Percentiles rank a stretch among this genome's conserved stretches.
Conservation (phyloP, 2,329 filamentous ascomycete genomes). For the Moelleriella libera region DNA sequence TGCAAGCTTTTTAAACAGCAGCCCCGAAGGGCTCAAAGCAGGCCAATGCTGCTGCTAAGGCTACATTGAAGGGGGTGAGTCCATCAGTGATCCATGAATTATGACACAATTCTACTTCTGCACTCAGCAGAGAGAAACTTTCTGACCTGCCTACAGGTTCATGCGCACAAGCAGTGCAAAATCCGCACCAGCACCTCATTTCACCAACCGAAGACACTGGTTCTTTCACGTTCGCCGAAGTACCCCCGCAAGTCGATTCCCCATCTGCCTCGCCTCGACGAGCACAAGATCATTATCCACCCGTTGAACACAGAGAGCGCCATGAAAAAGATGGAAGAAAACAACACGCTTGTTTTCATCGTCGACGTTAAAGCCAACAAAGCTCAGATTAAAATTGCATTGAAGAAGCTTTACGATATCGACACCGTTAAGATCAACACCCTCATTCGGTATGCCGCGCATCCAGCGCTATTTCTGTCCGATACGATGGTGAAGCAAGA, state of each 20-base stretch:
- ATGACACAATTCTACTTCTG: slow-evolving; percentile 2
- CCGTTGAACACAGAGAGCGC: slow-evolving; percentile 98
- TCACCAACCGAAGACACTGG: slow-evolving; percentile 94
- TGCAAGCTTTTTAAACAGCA: slow-evolving; percentile 41
- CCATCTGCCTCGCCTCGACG: slow-evolving; percentile 81
- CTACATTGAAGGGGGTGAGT: slow-evolving; percentile 75
- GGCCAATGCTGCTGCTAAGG: slow-evolving; percentile 89
- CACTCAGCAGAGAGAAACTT: not conserved
- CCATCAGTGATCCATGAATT: not conserved
- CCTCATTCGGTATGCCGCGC: slow-evolving; percentile 64
- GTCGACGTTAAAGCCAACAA: slow-evolving; percentile 98
- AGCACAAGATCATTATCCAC: slow-evolving; percentile 95
- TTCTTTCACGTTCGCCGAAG: slow-evolving; percentile 81
- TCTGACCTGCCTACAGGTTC: slow-evolving; percentile 20
- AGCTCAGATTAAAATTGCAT: slow-evolving; percentile 93
- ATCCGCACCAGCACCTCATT: slow-evolving; percentile 86
- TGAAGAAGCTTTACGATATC: slow-evolving; percentile 99
- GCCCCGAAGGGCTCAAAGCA: slow-evolving; percentile 59
- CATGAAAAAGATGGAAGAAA: slow-evolving; percentile 99
- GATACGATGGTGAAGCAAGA: not conserved
- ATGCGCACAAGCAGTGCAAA: slow-evolving; percentile 77
- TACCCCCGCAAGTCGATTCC: slow-evolving; percentile 94
- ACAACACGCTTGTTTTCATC: slow-evolving; percentile 99
- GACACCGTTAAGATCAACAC: slow-evolving; percentile 99
- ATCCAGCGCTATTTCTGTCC: not conserved